Percentiles rank a stretch among this genome's conserved stretches.
These are phyloP conservation scores for Pythium coloratum DNA, from an alignment of 352 stramenopile species.

Conservation along the genomic window DNA sequence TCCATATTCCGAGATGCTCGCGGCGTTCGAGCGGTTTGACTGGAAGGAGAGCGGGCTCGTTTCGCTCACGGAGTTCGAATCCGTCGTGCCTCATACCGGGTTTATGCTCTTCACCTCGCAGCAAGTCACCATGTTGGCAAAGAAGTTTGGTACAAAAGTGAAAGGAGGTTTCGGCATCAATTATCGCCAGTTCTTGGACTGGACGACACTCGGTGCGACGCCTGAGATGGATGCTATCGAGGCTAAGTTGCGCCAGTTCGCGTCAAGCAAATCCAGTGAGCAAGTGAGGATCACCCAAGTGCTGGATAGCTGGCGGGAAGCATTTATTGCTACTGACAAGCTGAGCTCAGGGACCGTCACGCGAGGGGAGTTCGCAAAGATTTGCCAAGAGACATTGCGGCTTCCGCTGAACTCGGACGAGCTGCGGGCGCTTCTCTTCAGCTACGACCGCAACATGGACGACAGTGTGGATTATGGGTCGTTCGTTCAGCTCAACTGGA, in stretches of 20 bases:
- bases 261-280: constrained; percentile 27
- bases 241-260: constrained; percentile 47
- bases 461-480: constrained; percentile 48
- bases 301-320: constrained; percentile 39
- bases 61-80: constrained; percentile 46
- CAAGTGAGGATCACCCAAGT: constrained; percentile 42
- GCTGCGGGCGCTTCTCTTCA: constrained; percentile 48
- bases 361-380: constrained; percentile 43
- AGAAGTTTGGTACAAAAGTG: constrained; percentile 51
- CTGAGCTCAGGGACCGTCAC: constrained; percentile 26
- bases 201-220: constrained; percentile 44
- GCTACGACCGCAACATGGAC: constrained; percentile 50
- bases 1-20: constrained; percentile 36
- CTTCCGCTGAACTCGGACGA: constrained; percentile 54
- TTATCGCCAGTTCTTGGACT: constrained; percentile 69
- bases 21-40: constrained; percentile 65
- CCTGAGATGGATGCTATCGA: constrained; percentile 48
- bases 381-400: constrained; percentile 34
- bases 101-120: constrained; percentile 47
- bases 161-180: constrained; percentile 56
- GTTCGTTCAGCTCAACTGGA: constrained; percentile 68
- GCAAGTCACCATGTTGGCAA: constrained; percentile 49
- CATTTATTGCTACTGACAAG: constrained; percentile 37
- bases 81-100: constrained; percentile 35
- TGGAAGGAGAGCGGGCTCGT: constrained; percentile 55